Conservation (phyloP, 352 stramenopile species). For the Phytophthora ohioensis region DNA sequence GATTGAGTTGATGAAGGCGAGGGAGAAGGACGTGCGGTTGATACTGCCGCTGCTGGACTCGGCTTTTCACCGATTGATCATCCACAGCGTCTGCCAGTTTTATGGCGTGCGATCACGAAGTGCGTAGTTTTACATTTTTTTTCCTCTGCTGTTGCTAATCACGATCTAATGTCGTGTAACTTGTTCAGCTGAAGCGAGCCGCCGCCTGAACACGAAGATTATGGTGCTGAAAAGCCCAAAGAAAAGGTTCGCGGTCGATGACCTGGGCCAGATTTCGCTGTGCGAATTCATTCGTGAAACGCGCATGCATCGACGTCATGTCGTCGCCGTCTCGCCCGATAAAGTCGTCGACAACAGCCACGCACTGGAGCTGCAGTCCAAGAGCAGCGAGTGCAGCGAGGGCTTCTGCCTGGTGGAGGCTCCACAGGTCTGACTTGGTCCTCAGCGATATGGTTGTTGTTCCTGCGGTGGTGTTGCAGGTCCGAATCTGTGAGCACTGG, state of each 20-base stretch:
- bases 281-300: constrained; percentile 85
- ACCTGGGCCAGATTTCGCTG: constrained; percentile 69
- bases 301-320: constrained; percentile 47
- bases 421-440: constrained; percentile 56
- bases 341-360: constrained; percentile 34
- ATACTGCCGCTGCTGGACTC: constrained; percentile 83
- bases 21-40: constrained; percentile 73
- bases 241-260: constrained; percentile 52
- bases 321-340: constrained; percentile 29
- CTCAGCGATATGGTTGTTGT: not conserved
- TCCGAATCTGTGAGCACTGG: not conserved
- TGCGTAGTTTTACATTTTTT: constrained; percentile 42
- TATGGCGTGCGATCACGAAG: constrained; percentile 86
- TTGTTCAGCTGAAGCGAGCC: constrained; percentile 67
- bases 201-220: constrained; percentile 80
- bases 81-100: constrained; percentile 91
- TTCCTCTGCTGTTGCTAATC: not conserved
- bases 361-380: constrained; percentile 62
- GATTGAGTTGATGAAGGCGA: constrained; percentile 64
- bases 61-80: constrained; percentile 87
- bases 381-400: constrained; percentile 87
- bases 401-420: constrained; percentile 80
- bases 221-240: constrained; percentile 81
- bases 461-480: not conserved
- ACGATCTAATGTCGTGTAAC: constrained; percentile 18